Evolutionary conservation across 1,139 yeast genomes (phyloP).

Genomic region (Kluyveromyces sp.): DNA sequence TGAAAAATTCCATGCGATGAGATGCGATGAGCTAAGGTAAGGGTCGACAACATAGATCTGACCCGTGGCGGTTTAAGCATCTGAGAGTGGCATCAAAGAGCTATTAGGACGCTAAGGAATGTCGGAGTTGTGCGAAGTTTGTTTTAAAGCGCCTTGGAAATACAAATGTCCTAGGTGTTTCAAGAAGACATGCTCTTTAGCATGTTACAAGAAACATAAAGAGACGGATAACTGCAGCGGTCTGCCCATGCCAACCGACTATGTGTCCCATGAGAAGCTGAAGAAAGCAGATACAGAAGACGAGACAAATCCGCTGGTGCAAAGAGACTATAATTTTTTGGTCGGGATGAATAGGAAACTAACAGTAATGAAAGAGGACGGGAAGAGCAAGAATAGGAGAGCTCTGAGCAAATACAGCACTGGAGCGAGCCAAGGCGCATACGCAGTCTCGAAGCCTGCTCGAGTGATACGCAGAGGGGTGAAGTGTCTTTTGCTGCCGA

Average conservation of each 20-base stretch:
- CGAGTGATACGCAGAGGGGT: conserved; percentile 43
- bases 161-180: conserved; percentile 86
- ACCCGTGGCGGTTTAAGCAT: neutral
- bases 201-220: conserved; percentile 70
- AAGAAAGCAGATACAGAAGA: conserved; percentile 36
- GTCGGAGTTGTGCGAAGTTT: conserved; percentile 40
- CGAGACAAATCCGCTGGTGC: conserved; percentile 41
- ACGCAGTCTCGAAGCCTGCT: conserved; percentile 14
- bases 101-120: neutral
- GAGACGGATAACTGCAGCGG: conserved; percentile 60
- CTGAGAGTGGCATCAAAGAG: neutral
- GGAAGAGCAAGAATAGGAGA: conserved; percentile 31
- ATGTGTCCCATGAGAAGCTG: conserved; percentile 34
- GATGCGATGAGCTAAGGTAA: neutral
- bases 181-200: conserved; percentile 58
- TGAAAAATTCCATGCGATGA: conserved; percentile 5
- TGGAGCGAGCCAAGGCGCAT: conserved; percentile 29
- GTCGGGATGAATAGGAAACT: conserved; percentile 53
- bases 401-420: conserved; percentile 22
- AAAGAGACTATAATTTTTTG: conserved; percentile 79
- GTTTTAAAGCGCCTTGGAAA: conserved; percentile 42
- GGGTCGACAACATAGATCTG: neutral
- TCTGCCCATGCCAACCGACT: conserved; percentile 45
- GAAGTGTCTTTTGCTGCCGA: conserved; percentile 48
- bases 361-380: conserved; percentile 46